Conservation (phyloP, 1,139 yeast species). For the Tardiomyces blankii region DNA sequence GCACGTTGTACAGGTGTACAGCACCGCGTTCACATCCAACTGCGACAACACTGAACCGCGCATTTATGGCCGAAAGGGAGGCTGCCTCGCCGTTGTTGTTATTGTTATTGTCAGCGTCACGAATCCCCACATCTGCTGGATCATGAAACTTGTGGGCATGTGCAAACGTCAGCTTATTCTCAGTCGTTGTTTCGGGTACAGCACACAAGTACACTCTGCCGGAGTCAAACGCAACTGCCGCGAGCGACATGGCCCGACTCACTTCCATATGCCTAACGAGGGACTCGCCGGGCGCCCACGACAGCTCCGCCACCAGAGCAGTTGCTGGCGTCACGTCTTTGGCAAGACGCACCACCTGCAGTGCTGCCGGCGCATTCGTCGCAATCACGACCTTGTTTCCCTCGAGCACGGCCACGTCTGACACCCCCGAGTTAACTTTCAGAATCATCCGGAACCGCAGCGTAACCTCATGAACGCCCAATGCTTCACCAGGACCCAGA, state of each 20-base stretch:
- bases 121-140: conserved; percentile 4
- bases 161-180: conserved; percentile 4
- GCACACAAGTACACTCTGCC: conserved; percentile 2
- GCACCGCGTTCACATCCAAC: conserved; percentile 25
- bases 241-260: neutral
- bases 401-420: conserved; percentile 19
- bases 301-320: conserved; percentile 2
- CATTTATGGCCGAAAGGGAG: conserved; percentile 22
- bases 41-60: conserved; percentile 26
- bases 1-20: conserved; percentile 23
- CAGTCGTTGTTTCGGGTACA: neutral
- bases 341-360: conserved; percentile 12
- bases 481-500: conserved; percentile 32
- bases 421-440: conserved; percentile 21
- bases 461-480: conserved; percentile 27
- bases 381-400: conserved; percentile 19
- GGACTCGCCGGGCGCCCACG: neutral
- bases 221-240: conserved; percentile 5
- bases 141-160: conserved; percentile 3
- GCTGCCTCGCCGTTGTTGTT: conserved; percentile 14
- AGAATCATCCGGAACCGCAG: conserved; percentile 19
- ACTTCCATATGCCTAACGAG: neutral
- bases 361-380: conserved; percentile 21
- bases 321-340: conserved; percentile 5
- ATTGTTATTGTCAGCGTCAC: conserved; percentile 4